Percentiles rank a stretch among this genome's conserved stretches.
Evolutionary conservation across 495 filamentous ascomycete genomes (phyloP).

Genomic region (Friedmanniomyces endolithicus): DNA sequence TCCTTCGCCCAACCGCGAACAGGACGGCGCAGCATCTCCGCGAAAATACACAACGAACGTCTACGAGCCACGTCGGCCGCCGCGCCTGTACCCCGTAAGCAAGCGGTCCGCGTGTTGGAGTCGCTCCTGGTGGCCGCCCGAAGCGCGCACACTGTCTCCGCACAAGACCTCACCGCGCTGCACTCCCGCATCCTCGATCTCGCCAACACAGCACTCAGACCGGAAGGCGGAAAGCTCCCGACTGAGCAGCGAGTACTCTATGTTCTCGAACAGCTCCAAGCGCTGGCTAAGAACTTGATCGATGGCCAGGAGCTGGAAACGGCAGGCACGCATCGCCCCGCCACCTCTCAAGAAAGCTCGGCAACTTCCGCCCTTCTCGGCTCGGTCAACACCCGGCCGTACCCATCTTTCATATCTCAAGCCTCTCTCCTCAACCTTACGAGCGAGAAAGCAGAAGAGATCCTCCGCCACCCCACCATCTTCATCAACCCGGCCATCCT

Average conservation of each 20-base stretch:
- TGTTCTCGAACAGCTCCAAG: conserved; percentile 13
- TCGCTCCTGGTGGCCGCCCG: conserved; percentile 6
- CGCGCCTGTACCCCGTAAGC: not conserved
- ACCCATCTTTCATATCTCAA: conserved; percentile 12
- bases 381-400: conserved; percentile 21
- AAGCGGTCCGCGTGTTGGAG: not conserved
- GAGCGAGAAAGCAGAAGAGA: conserved; percentile 44
- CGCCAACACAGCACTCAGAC: conserved; percentile 1
- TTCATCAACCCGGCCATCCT: conserved; percentile 69
- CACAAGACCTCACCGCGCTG: conserved; percentile 13
- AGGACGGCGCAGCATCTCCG: conserved; percentile 4
- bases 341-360: conserved; percentile 7
- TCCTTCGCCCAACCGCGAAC: not conserved
- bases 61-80: not conserved
- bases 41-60: conserved; percentile 3
- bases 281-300: conserved; percentile 8
- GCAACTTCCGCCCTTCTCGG: conserved; percentile 28
- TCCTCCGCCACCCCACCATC: conserved; percentile 62
- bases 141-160: conserved; percentile 3
- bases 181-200: conserved; percentile 15
- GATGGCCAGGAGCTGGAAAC: not conserved
- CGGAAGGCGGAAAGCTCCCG: conserved; percentile 5
- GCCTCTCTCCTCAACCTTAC: conserved; percentile 33
- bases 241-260: conserved; percentile 15
- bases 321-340: not conserved